Evolutionary conservation across 352 stramenopile genomes (phyloP).

Genomic region (Pythium myriotylum): DNA sequence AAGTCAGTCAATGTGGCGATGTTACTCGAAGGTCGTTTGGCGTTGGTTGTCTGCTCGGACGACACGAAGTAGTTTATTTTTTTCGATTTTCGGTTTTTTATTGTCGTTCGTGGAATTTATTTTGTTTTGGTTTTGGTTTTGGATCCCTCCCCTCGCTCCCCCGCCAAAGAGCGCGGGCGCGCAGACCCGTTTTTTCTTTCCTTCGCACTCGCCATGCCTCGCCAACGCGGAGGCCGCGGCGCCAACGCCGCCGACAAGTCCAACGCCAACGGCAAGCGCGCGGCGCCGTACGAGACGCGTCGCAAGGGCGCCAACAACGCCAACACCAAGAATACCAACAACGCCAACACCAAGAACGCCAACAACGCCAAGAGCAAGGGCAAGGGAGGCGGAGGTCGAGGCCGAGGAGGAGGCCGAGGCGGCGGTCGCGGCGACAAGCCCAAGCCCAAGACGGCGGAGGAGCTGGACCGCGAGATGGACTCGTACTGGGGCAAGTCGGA

Average conservation of each 20-base stretch:
- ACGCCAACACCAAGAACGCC: background rate
- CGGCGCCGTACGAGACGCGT: constrained; percentile 27
- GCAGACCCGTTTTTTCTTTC: constrained; percentile 2
- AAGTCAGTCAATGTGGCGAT: too few relatives aligned
- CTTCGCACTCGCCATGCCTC: constrained; percentile 16
- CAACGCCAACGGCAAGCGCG: constrained; percentile 23
- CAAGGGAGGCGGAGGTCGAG: constrained; percentile 21
- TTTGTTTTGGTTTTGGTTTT: background rate
- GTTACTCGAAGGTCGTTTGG: background rate
- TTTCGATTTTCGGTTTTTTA: background rate
- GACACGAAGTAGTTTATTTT: too few relatives aligned
- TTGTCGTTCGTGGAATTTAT: too few relatives aligned
- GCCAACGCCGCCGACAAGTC: constrained; percentile 21
- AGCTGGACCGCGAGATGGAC: constrained; percentile 87
- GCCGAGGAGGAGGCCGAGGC: constrained; percentile 24
- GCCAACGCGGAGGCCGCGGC: constrained; percentile 22
- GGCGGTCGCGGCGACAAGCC: constrained; percentile 46
- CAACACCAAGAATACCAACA: constrained; percentile 4
- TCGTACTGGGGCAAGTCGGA: constrained; percentile 86
- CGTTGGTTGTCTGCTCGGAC: too few relatives aligned
- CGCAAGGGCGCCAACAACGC: constrained; percentile 22
- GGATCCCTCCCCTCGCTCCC: background rate
- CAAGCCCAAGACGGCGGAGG: constrained; percentile 75
- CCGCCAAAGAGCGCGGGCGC: constrained; percentile 4
- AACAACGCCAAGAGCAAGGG: constrained; percentile 13